These are phyloP conservation scores for Otatea glauca DNA, from an alignment of 176 grass and related monocot genomes.

Conservation along the genomic window DNA sequence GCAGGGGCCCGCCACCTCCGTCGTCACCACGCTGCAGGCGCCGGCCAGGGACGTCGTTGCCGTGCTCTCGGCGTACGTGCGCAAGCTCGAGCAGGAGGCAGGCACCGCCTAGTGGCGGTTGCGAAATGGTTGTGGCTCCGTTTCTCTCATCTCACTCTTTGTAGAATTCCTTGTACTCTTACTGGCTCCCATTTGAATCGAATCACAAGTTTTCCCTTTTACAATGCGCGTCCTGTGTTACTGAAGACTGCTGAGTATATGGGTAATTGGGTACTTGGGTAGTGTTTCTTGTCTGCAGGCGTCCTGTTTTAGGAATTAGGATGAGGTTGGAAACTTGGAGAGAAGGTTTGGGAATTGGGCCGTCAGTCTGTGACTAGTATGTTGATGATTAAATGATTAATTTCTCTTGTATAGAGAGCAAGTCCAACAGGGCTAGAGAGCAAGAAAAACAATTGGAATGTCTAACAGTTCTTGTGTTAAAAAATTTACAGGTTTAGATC, in stretches of 20 bases:
- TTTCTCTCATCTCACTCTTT: conserved; percentile 33
- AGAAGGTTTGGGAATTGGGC: background rate
- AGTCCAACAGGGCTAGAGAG: background rate
- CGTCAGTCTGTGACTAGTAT: background rate
- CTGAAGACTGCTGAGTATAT: background rate
- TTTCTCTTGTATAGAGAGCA: conserved; percentile 1
- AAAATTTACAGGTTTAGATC: background rate
- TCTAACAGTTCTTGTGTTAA: background rate
- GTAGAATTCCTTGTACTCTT: conserved; percentile 50
- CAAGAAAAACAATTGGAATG: conserved; percentile 3
- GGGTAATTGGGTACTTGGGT: background rate
- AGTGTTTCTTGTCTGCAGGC: too few species aligned
- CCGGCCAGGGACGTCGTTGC: conserved; percentile 61
- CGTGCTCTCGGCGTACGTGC: conserved; percentile 68
- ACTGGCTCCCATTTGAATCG: conserved; percentile 41
- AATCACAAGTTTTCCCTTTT: conserved; percentile 50
- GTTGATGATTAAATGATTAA: background rate
- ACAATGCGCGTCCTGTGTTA: background rate
- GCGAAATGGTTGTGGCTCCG: conserved; percentile 31
- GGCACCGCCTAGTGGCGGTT: conserved; percentile 30
- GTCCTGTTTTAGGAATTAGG: background rate
- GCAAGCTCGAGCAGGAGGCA: conserved; percentile 70
- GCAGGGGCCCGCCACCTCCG: conserved; percentile 67
- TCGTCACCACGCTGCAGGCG: conserved; percentile 74
- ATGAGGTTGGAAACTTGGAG: background rate